Evolutionary conservation across 257 asterid species (phyloP).

Genomic region (Hygrophila difformis): DNA sequence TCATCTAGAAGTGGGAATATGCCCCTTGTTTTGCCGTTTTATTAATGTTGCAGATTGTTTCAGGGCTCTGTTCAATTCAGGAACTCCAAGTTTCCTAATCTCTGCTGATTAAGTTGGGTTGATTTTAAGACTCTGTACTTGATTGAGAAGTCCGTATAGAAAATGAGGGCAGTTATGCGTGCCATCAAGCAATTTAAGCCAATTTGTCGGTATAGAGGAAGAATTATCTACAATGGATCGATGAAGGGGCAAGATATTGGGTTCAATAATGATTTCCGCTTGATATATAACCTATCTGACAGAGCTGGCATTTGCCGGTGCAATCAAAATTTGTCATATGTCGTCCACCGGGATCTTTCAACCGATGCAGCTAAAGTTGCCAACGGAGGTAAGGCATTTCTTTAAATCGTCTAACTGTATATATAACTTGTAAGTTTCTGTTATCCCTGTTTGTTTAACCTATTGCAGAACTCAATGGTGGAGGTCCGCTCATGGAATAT

Average conservation of each 20-base stretch:
- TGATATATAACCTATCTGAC: conserved; percentile 25
- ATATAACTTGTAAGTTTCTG: too few species aligned
- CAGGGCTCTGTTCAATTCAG: not conserved
- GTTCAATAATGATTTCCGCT: conserved; percentile 18
- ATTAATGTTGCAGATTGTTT: conserved; percentile 15
- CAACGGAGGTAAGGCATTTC: conserved; percentile 78
- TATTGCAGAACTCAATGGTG: conserved; percentile 38
- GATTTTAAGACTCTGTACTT: conserved; percentile 5
- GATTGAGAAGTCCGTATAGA: conserved; percentile 9
- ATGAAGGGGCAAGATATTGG: conserved; percentile 20
- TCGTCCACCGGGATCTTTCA: conserved; percentile 35
- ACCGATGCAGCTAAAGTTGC: conserved; percentile 40
- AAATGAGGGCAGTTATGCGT: conserved; percentile 49
- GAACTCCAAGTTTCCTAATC: not conserved
- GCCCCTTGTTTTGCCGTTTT: not conserved
- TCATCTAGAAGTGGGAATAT: conserved; percentile 11
- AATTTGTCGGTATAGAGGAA: conserved; percentile 24
- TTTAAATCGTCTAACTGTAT: conserved; percentile 5
- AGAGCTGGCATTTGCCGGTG: conserved; percentile 25
- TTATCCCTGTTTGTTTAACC: conserved; percentile 15
- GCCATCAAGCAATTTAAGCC: conserved; percentile 38
- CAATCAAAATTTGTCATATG: conserved; percentile 25
- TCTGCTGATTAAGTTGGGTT: conserved; percentile 13
- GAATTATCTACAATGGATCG: conserved; percentile 20
- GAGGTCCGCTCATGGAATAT: conserved; percentile 82